Base-by-base conservation (phyloP, 306 rosid species). In the Gleditsia sinensis region DNA sequence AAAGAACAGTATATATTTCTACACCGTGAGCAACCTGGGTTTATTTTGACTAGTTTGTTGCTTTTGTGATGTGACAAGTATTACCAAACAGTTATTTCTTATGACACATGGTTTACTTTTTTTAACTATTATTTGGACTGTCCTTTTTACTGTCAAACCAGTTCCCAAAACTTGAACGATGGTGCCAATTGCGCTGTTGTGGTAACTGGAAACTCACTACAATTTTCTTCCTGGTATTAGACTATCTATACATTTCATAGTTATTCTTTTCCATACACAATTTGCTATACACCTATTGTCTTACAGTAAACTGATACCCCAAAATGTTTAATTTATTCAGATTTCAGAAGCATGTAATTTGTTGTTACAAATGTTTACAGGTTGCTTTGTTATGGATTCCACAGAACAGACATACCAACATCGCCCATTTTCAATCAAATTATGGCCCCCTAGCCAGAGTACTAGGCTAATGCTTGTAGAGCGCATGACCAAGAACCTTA, bases 371-470 rank as follows among this genome's bases (percentile, higher is more conserved):
- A 3, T 85, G 71, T 46, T 83, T 81, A 21, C 84, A 88, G 94
- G 78, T 67, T 51, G 53, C 30, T 67, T 70, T 75, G 79, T 20
- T 45, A 92, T 92, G 98, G 98, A 90, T 75, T 85, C 90, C 46
- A 5, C 76, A 1, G 57, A 64, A 5, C 83, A 77, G 73, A 6
- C 79, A 6, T 82, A 83, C 83, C 91, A 83, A 62, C 87, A 69
- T 8, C 92, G 88, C 42, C n/a, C 85, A 4, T 78, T 83, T 58
- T 62, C 88, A 5, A 88, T 92, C 78, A 92, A 90, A 74, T 82
- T 92, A 59, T 92, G 96, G 98, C 96, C 98, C 11, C 92, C 94
- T 20, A 90, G 92, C 82, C 89, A 85, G 90, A 78, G 98, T 77
- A 88, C 98, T 25, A 87, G 98, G 84, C 66, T 88, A 37, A 81